These are phyloP conservation scores for Pulveroboletus frians DNA, from an alignment of 768 basidiomycete species.

Conservation along the genomic window DNA sequence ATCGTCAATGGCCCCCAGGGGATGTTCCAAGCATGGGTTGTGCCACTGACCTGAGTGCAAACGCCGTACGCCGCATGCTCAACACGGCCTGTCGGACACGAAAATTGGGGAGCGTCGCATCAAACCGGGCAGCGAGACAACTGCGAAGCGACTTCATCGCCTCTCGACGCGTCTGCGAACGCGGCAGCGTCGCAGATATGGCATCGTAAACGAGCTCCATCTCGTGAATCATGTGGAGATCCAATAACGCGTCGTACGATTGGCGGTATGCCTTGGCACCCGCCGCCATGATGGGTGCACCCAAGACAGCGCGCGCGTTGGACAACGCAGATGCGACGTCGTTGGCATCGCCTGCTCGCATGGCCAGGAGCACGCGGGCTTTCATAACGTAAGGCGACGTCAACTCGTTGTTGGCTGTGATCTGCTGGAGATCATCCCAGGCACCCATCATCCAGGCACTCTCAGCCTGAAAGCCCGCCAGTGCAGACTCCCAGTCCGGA, in stretches of 20 bases:
- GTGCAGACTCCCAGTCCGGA: conserved; percentile 72
- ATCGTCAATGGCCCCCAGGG: conserved; percentile 7
- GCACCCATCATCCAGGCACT: conserved; percentile 95
- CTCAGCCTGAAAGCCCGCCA: conserved; percentile 85
- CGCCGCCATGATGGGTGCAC: conserved; percentile 75
- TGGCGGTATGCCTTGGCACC: conserved; percentile 78
- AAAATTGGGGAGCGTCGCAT: conserved; percentile 81
- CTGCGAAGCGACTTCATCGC: conserved; percentile 35
- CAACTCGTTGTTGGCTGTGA: conserved; percentile 47
- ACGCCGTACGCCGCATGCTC: conserved; percentile 84
- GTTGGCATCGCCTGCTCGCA: conserved; percentile 51
- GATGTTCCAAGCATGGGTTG: not conserved
- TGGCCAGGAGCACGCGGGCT: conserved; percentile 74
- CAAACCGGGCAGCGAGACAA: conserved; percentile 59
- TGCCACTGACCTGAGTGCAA: conserved; percentile 61
- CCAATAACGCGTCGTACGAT: conserved; percentile 80
- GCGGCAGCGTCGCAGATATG: conserved; percentile 35
- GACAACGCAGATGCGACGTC: conserved; percentile 48
- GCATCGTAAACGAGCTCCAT: conserved; percentile 60
- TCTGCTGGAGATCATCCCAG: conserved; percentile 73
- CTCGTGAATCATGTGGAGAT: conserved; percentile 84
- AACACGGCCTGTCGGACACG: conserved; percentile 82
- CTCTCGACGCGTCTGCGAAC: conserved; percentile 36
- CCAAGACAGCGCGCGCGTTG: conserved; percentile 67
- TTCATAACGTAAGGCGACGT: conserved; percentile 64